Evolutionary conservation across 768 basidiomycete genomes (phyloP).

Genomic region (Rhodotorula kratochvilovae): DNA sequence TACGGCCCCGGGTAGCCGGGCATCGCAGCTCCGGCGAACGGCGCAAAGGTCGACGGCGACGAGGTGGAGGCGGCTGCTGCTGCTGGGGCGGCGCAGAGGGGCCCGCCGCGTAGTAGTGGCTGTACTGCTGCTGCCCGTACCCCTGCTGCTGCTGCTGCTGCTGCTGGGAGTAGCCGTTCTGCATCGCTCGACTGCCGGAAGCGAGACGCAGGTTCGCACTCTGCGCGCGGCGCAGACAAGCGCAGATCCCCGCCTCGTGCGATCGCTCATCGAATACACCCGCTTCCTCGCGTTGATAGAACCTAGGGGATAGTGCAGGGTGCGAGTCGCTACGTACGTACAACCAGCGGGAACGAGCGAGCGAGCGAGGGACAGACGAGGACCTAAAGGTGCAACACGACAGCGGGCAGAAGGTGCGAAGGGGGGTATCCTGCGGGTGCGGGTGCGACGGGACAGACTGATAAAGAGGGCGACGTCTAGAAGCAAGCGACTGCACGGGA

Average conservation of each 20-base stretch:
- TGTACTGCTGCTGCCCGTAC: background rate
- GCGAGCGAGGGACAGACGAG: too few relatives aligned
- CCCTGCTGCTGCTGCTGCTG: constrained; percentile 2
- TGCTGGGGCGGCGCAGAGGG: background rate
- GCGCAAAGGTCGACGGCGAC: background rate
- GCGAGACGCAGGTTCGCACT: too few relatives aligned
- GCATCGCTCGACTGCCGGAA: background rate
- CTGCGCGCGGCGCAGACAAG: too few relatives aligned
- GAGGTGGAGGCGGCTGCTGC: background rate
- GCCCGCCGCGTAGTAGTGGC: background rate
- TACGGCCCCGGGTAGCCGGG: background rate
- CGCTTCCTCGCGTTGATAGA: too few relatives aligned
- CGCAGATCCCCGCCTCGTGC: too few relatives aligned
- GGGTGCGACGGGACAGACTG: background rate
- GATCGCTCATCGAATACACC: too few relatives aligned
- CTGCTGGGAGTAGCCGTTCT: background rate
- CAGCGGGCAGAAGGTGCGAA: too few relatives aligned
- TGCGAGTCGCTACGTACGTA: too few relatives aligned
- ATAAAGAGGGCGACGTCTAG: background rate
- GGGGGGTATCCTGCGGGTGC: background rate
- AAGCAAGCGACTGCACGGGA: background rate
- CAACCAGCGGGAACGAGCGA: too few relatives aligned
- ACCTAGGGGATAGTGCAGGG: too few relatives aligned
- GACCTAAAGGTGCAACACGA: too few relatives aligned
- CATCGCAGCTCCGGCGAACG: background rate